Conservation (phyloP, 805 yeast genomes). For the Priceomyces haplophilus region DNA sequence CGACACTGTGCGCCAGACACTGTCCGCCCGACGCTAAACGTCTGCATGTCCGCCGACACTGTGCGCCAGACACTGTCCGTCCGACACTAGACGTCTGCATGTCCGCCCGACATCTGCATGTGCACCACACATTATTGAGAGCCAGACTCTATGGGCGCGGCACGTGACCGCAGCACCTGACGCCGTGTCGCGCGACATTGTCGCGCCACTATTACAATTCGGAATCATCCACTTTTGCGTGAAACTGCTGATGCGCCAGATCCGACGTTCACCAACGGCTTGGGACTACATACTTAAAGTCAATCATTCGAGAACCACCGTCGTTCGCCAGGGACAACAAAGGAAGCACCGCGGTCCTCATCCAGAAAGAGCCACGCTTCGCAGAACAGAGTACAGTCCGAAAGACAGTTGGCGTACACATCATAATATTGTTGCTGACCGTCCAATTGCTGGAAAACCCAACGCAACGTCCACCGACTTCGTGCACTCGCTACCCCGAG, state of each 20-base stretch:
- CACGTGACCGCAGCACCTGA: too few relatives aligned
- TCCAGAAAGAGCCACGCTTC: neutral
- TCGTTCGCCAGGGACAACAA: neutral
- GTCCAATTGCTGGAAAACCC: neutral
- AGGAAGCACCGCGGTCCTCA: neutral
- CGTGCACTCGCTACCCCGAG: too few relatives aligned
- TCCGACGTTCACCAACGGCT: neutral
- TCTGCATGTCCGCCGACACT: too few relatives aligned
- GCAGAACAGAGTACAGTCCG: neutral
- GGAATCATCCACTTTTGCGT: slow-evolving; percentile 1
- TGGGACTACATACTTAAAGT: neutral
- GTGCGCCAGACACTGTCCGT: too few relatives aligned
- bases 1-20: too few relatives aligned
- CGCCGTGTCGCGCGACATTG: too few relatives aligned
- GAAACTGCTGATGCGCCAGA: neutral
- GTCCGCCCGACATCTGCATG: too few relatives aligned
- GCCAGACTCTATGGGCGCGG: neutral
- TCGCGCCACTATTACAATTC: neutral
- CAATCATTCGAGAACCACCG: neutral
- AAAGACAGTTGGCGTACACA: neutral
- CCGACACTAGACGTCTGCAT: too few relatives aligned
- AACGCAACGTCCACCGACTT: neutral
- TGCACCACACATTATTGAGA: neutral
- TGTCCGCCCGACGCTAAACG: too few relatives aligned
- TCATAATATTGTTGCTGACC: neutral